Evolutionary conservation across 768 basidiomycete species (phyloP).

Genomic region (Amanita thiersii): DNA sequence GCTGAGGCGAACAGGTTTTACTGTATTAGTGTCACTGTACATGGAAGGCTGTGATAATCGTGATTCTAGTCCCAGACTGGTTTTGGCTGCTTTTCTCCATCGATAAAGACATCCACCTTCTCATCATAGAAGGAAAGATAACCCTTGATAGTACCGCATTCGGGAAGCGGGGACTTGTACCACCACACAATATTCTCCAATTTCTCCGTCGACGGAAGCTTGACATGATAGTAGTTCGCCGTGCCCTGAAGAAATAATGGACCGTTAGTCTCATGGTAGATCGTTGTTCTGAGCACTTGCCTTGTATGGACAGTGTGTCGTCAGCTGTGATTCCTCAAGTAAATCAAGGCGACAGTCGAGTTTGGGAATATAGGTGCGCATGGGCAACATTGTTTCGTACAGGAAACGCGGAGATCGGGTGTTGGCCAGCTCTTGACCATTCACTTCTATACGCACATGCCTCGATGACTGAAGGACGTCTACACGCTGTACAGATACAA

Average conservation of each 20-base stretch:
- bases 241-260: conserved; percentile 38
- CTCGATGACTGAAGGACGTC: conserved; percentile 55
- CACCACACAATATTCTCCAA: conserved; percentile 54
- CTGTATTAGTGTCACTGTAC: too few species aligned
- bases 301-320: conserved; percentile 58
- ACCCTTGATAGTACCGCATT: conserved; percentile 42
- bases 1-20: too few species aligned
- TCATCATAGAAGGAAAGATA: conserved; percentile 59
- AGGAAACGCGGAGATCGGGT: conserved; percentile 45
- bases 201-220: conserved; percentile 32
- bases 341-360: conserved; percentile 45
- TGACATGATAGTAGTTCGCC: conserved; percentile 49
- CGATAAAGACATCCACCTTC: conserved; percentile 58
- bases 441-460: conserved; percentile 50
- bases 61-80: conserved; percentile 14
- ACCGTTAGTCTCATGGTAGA: too few species aligned
- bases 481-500: conserved; percentile 35
- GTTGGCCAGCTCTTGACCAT: conserved; percentile 57
- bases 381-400: conserved; percentile 51
- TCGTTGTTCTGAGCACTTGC: too few species aligned
- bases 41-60: too few species aligned
- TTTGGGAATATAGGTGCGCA: conserved; percentile 47
- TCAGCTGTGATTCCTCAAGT: conserved; percentile 37
- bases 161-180: conserved; percentile 46
- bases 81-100: conserved; percentile 43